Evolutionary conservation across 2,329 filamentous ascomycete genomes (phyloP).

Genomic region (Paecilomyces sp.): DNA sequence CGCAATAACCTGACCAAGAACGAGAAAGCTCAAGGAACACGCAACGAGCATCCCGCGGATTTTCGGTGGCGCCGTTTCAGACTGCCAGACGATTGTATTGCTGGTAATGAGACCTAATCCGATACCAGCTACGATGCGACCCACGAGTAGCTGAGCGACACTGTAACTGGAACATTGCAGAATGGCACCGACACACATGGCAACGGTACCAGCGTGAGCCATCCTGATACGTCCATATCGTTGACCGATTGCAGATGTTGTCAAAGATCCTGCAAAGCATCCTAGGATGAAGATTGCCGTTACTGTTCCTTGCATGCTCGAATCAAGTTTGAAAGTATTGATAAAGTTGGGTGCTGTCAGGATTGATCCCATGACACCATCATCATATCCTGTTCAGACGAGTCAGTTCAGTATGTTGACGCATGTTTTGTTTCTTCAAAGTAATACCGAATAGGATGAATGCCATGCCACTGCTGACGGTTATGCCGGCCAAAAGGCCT

Average conservation of each 20-base stretch:
- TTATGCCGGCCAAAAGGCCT: constrained; percentile 33
- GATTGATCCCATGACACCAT: constrained; percentile 5
- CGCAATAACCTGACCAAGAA: constrained; percentile 13
- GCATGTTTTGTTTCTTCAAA: not conserved
- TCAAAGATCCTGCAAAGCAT: no score
- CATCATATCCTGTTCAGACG: constrained; percentile 11
- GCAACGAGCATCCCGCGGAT: constrained; percentile 11
- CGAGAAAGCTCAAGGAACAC: constrained; percentile 12
- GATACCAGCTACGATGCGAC: constrained; percentile 47
- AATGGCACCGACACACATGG: constrained; percentile 54
- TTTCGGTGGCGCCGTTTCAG: constrained; percentile 12
- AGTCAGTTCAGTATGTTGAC: not conserved
- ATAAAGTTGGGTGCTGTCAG: no score
- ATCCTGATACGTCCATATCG: constrained; percentile 40
- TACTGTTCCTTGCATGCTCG: constrained; percentile 22
- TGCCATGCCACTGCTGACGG: constrained; percentile 26
- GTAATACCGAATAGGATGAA: constrained; percentile 11
- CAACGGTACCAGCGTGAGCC: constrained; percentile 46
- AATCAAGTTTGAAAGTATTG: no score
- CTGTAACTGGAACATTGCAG: constrained; percentile 49
- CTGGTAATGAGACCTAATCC: constrained; percentile 27
- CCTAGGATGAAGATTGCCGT: constrained; percentile 43
- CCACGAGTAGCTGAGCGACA: constrained; percentile 50
- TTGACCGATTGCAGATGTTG: no score
- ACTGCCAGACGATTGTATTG: constrained; percentile 20